Base-by-base conservation (phyloP, 1,284 basidiomycete species). In the Peniophora sp. region DNA sequence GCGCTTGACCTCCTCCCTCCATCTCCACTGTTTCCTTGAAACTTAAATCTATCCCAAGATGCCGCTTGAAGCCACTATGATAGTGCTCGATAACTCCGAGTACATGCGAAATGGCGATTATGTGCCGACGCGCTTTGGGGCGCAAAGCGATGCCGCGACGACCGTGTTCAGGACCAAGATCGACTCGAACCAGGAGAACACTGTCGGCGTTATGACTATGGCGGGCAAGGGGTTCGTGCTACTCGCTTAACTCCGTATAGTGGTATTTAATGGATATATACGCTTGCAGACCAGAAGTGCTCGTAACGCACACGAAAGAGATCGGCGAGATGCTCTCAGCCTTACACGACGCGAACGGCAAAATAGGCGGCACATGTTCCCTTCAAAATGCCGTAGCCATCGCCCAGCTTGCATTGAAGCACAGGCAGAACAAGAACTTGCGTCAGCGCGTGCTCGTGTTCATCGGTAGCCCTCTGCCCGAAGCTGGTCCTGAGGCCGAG, bases 101-200 rank as follows among this genome's bases (percentile, higher is more conserved):
- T 94, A 88, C 71, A 95, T 94, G 91, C 81, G 90, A 59, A 98
- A 98, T 69, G 95, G 95, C 43, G 95, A 98, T 72, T 97, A 95
- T 68, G 73, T 76, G 36, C 94, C 94, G 34, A 88, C 86, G 27
- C 81, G 85, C 57, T 93, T 94, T 66, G 85, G 89, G 50, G 92
- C 95, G 1, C 96, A 98, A 69, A 72, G 85, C 14, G 95, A 99
- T 69, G 92, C 96, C 2, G 90, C 95, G 55, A 93, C 83, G 56
- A 83, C 87, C 52, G 79, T 98, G 61, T 97, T 97, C 69, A 85
- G 89, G 63, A 86, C 91, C 52, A 99, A 99, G 79, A 89, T 89
- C 56, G 87, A 92, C 66, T 86, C 90, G 38, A 97, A 99, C 71
- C 93, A 96, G 23, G 97, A 99, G 73, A 97, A 91, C 70, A 93